These are phyloP conservation scores for Geoglossum cookeanum DNA, from an alignment of 2,329 filamentous ascomycete species.

Conservation along the genomic window DNA sequence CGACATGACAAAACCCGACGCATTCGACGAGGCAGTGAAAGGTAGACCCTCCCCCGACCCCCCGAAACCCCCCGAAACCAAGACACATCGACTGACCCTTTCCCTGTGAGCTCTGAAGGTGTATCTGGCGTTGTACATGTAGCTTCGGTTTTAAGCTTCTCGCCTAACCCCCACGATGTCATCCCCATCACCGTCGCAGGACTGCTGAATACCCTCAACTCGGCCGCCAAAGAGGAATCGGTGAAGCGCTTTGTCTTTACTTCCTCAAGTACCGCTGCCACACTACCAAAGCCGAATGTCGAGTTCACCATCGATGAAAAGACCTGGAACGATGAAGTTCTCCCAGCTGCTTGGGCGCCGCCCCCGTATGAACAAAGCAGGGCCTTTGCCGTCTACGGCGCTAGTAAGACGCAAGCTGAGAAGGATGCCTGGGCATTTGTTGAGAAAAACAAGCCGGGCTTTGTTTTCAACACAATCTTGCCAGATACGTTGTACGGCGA, in stretches of 20 bases:
- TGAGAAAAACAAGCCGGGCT: constrained; percentile 14
- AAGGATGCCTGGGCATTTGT: constrained; percentile 15
- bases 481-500: constrained; percentile 34
- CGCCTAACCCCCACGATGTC: constrained; percentile 26
- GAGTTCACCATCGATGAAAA: constrained; percentile 17
- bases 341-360: constrained; percentile 20
- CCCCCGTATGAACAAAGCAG: constrained; percentile 8
- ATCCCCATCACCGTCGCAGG: constrained; percentile 30
- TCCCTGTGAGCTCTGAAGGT: constrained; percentile 10
- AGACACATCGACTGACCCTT: constrained; percentile 10
- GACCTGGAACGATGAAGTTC: constrained; percentile 19
- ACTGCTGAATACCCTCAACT: constrained; percentile 3
- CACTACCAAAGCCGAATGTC: constrained; percentile 19
- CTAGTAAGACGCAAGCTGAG: constrained; percentile 12
- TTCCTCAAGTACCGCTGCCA: constrained; percentile 24
- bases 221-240: neutral
- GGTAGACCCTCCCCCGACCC: neutral
- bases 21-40: neutral
- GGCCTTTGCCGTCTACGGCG: constrained; percentile 6
- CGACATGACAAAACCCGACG: constrained; percentile 9
- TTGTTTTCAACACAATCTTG: constrained; percentile 35
- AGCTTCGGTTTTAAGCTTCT: constrained; percentile 17
- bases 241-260: constrained; percentile 11
- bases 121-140: constrained; percentile 21
- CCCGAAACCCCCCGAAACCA: constrained; percentile 4